Base-by-base conservation (phyloP, 176 grass and related monocot genomes). In the Aegilops tauschii region DNA sequence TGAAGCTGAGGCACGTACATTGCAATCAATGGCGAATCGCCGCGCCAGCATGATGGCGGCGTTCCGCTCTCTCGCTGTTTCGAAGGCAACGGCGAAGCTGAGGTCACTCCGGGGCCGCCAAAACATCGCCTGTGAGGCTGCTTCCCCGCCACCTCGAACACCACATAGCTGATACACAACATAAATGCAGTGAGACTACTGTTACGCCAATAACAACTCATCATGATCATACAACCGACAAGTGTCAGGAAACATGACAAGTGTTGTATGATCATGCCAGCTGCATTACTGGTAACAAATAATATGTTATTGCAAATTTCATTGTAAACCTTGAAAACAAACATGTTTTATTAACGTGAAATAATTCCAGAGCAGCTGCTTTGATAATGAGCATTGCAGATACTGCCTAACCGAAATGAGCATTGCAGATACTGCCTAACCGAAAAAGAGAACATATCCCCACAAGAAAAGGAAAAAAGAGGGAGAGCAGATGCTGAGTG, bases 1-100 rank as follows among this genome's bases (percentile, higher is more conserved):
- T 34, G 61, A 59, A 61, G 61, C 25, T 9, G 50, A 59, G 67
- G 61, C 25, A 77, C 86, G 13, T 90, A 97, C 95, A 90, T 97
- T 97, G 85, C 95, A 97, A 71, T 97, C 92, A 65, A 94, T 84
- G 14, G 95, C 95, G 35, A 94, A 97, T 21, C 92, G 91, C 28
- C 95, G 88, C 6, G 92, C 92, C 45, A 97, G 86, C 92, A 92
- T 97, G 88, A 97, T 94, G 1, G 90, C 92, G 0, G 90, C 80
- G 84, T 97, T 97, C 29, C 95, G 87, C 49, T 97, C 95, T 73
- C 95, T 90, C 0, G 82, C 66, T 13, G 90, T 92, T 84, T 97
- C 90, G 1, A 97, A 97, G 70, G 90, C 95, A 34, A 97, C 61
- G 8, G 84, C 84, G 70, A 94, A 83, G 80, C 79, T 89, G 42